Evolutionary conservation across 2,329 filamentous ascomycete species (phyloP), one percentile per base, ranked within the genome.

Genomic region (Fusarium odoratissimum): DNA sequence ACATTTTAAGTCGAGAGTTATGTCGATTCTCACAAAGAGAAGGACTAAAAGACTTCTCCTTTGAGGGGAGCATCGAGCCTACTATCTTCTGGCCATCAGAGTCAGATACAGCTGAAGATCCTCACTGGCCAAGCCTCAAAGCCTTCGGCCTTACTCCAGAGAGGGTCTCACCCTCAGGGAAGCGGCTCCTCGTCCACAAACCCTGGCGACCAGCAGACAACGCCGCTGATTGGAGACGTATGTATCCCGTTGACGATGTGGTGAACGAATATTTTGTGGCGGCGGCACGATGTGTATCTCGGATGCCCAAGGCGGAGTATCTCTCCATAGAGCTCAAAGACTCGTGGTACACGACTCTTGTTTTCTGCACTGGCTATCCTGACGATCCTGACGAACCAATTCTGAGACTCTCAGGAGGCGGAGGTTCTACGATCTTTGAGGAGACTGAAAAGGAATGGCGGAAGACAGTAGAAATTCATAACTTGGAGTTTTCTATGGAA

Each of bases 71-170:
- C 9, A 25, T 51, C 0, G 56, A 68, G 9, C 23, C 64, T 1
- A 68, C 64, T 5, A 52, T 68, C 5, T 30, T 63, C 31, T 68
- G 65, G 65, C 65, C 64, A 21, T 6, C 48, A 5, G 21, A 49
- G 19, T 61, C 65, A 10, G 31, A 31, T 2, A 35, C 25, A 31
- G 11, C 31, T 12, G 23, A 54, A 3, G 16, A n/a, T 14, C 62
- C 28, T 21, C 33, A 51, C 4, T 68, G 64, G 65, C 65, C 56
- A 11, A 67, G 25, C 6, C 64, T 67, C 21, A 55, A 68, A 17
- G 9, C 25, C 12, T 56, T 68, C 8, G 8, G 21, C 4, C 4
- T 68, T 7, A 23, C 3, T 1, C 28, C 33, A 12, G n/a, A n/a
- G n/a, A n/a, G n/a, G 5, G 3, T 14, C 8, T 49, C 21, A 8